Conservation (phyloP, 2,329 filamentous ascomycete species). For the Venturia aucupariae region DNA sequence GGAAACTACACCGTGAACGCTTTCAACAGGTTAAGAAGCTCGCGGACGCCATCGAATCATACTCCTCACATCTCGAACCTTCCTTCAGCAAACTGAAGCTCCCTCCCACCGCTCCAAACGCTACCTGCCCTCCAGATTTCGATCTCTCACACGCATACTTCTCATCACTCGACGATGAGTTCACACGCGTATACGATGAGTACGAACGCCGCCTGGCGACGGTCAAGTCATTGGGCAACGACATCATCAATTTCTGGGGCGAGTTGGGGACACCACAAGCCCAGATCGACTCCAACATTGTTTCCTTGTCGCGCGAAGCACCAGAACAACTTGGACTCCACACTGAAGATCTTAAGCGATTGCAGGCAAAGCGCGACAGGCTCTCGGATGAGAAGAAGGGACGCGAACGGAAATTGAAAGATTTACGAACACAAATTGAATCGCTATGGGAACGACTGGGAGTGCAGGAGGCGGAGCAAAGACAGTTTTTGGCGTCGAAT, state of each 20-base stretch:
- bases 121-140: constrained; percentile 56
- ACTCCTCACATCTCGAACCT: constrained; percentile 88
- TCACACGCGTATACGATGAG: constrained; percentile 91
- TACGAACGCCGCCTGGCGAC: constrained; percentile 73
- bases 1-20: constrained; percentile 77
- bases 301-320: constrained; percentile 80
- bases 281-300: constrained; percentile 78
- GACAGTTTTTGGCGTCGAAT: constrained; percentile 76
- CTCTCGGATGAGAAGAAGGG: constrained; percentile 80
- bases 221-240: constrained; percentile 66
- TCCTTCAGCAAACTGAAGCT: constrained; percentile 79
- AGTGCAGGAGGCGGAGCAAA: constrained; percentile 72
- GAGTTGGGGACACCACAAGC: constrained; percentile 90
- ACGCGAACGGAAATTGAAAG: constrained; percentile 67
- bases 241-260: constrained; percentile 90
- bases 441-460: constrained; percentile 81
- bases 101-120: constrained; percentile 69
- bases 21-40: constrained; percentile 96
- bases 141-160: constrained; percentile 90
- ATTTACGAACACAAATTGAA: constrained; percentile 71
- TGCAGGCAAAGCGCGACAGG: constrained; percentile 69
- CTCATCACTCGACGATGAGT: constrained; percentile 77
- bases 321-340: constrained; percentile 92
- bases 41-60: constrained; percentile 86
- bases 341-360: constrained; percentile 67